Evolutionary conservation across 768 basidiomycete species (phyloP).

Genomic region (Panaeolus papilionaceus): DNA sequence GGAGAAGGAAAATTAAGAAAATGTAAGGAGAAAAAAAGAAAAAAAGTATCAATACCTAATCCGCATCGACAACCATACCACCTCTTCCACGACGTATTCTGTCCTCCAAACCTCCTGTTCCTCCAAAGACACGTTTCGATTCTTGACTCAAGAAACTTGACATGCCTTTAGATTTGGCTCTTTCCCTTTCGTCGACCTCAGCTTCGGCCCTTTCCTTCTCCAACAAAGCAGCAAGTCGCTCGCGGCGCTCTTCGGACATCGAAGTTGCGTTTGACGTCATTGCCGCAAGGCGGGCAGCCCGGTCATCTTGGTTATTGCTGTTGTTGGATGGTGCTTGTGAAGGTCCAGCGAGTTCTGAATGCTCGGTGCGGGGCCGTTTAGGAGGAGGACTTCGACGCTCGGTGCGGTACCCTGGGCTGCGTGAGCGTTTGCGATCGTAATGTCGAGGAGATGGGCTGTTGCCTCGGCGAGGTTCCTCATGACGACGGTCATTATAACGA

Average conservation of each 20-base stretch:
- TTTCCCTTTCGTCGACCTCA: constrained; percentile 71
- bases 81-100: constrained; percentile 75
- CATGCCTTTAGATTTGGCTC: constrained; percentile 78
- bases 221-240: constrained; percentile 69
- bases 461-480: constrained; percentile 27
- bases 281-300: constrained; percentile 87
- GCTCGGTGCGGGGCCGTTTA: constrained; percentile 56
- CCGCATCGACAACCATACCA: constrained; percentile 70
- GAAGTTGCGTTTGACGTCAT: constrained; percentile 81
- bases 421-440: constrained; percentile 46
- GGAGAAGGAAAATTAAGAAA: not conserved
- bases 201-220: constrained; percentile 81
- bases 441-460: constrained; percentile 29
- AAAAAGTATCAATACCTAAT: constrained; percentile 38
- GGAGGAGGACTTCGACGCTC: constrained; percentile 33
- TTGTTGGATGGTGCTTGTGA: constrained; percentile 19
- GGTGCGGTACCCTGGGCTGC: constrained; percentile 36
- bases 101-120: constrained; percentile 78
- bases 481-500: constrained; percentile 52
- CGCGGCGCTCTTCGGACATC: constrained; percentile 72
- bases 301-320: constrained; percentile 44
- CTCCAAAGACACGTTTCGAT: constrained; percentile 85
- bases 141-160: constrained; percentile 84
- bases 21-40: constrained; percentile 1
- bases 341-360: constrained; percentile 27